Conservation (phyloP, 2,329 filamentous ascomycete genomes). For the Colletotrichum chlorophyti region DNA sequence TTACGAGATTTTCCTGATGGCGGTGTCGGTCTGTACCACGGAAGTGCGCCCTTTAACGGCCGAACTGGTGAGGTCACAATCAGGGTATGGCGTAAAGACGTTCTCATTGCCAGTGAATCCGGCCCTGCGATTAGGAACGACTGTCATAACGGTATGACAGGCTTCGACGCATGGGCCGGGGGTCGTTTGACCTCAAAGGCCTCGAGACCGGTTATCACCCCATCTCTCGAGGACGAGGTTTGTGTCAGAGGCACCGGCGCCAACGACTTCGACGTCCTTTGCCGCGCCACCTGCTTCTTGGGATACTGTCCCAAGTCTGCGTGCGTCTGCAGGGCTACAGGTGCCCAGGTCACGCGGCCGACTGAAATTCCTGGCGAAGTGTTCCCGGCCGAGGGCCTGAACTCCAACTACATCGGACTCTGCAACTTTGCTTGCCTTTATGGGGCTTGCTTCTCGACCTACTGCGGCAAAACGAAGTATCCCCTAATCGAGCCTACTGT, state of each 20-base stretch:
- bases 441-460: not conserved
- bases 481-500: not conserved
- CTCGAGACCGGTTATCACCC: not conserved
- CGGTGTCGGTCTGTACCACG: constrained; percentile 38
- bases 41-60: constrained; percentile 33
- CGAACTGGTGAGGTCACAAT: constrained; percentile 37
- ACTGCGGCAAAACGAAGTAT: not conserved
- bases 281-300: constrained; percentile 37
- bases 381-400: not conserved
- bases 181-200: not conserved
- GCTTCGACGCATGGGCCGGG: constrained; percentile 20
- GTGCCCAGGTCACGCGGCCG: not conserved
- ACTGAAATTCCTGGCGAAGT: not conserved
- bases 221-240: constrained; percentile 6
- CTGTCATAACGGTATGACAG: constrained; percentile 4
- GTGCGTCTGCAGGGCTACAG: constrained; percentile 26
- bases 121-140: not conserved
- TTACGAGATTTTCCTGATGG: not conserved
- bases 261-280: constrained; percentile 40
- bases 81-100: constrained; percentile 35
- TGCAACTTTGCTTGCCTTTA: not conserved
- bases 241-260: constrained; percentile 32
- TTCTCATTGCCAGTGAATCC: not conserved
- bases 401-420: not conserved
- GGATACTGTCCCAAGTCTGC: constrained; percentile 35